Conservation (phyloP, 23 red algal species). For the Agarophyton chilense region DNA sequence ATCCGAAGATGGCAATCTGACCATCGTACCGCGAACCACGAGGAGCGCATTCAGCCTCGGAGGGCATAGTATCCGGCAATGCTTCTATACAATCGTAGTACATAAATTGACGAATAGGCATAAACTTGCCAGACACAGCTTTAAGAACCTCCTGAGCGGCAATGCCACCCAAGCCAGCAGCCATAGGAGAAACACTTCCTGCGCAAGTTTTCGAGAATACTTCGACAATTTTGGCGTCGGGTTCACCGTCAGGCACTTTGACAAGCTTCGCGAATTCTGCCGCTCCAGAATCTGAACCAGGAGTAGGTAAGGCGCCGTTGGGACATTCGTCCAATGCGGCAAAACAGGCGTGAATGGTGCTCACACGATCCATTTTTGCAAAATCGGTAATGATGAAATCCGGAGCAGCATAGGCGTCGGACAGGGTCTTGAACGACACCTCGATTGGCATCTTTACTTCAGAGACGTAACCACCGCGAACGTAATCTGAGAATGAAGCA, state of each 20-base stretch:
- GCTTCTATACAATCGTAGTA: conserved; percentile 90
- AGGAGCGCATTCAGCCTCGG: conserved; percentile 78
- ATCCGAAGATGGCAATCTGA: conserved; percentile 92
- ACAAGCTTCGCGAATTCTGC: conserved; percentile 74
- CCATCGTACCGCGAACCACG: conserved; percentile 88
- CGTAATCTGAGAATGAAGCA: conserved; percentile 70
- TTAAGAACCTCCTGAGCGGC: conserved; percentile 96
- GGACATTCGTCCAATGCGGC: conserved; percentile 73
- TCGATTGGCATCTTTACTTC: conserved; percentile 91
- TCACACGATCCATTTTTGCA: conserved; percentile 85
- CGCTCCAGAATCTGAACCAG: conserved; percentile 72
- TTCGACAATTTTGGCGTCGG: conserved; percentile 65
- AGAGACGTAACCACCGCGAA: conserved; percentile 89
- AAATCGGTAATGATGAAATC: conserved; percentile 87
- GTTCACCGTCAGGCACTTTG: conserved; percentile 46
- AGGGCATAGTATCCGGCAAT: conserved; percentile 76
- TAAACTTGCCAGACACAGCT: conserved; percentile 94
- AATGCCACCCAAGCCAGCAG: conserved; percentile 89
- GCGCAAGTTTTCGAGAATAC: conserved; percentile 87
- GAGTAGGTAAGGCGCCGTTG: conserved; percentile 55
- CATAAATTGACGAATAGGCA: conserved; percentile 94
- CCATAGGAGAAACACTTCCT: conserved; percentile 89
- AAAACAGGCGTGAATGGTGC: conserved; percentile 83
- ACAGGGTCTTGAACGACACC: conserved; percentile 74
- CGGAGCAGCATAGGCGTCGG: conserved; percentile 53